Evolutionary conservation across 805 yeast genomes (phyloP).

Genomic region (Hanseniaspora nectarophila): DNA sequence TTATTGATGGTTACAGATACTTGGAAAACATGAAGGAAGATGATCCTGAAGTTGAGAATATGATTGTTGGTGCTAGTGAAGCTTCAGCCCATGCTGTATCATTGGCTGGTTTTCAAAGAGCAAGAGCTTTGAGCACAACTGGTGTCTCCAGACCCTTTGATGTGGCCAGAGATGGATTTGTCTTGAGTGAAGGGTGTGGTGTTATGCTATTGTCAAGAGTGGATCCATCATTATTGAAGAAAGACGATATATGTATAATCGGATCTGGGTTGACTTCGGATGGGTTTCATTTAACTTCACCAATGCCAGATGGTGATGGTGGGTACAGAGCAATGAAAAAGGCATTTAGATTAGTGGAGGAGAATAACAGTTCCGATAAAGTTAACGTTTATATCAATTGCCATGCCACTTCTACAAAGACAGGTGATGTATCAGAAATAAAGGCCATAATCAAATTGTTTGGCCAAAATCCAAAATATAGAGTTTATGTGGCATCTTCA

Average conservation of each 20-base stretch:
- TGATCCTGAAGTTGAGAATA: slow-evolving; percentile 67
- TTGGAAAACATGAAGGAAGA: slow-evolving; percentile 28
- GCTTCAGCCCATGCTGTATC: slow-evolving; percentile 77
- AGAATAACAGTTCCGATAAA: slow-evolving; percentile 25
- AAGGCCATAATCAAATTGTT: slow-evolving; percentile 54
- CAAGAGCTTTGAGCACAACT: slow-evolving; percentile 60
- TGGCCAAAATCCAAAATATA: slow-evolving; percentile 18
- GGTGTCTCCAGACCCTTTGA: slow-evolving; percentile 85
- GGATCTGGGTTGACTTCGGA: slow-evolving; percentile 93
- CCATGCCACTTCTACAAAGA: slow-evolving; percentile 85
- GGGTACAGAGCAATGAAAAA: slow-evolving; percentile 70
- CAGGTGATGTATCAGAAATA: slow-evolving; percentile 86
- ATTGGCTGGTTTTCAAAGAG: slow-evolving; percentile 81
- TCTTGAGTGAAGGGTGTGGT: slow-evolving; percentile 88
- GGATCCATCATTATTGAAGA: neutral
- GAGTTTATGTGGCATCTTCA: slow-evolving; percentile 57
- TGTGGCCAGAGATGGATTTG: slow-evolving; percentile 66
- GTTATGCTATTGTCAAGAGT: slow-evolving; percentile 60
- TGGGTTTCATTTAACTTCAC: slow-evolving; percentile 87
- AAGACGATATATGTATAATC: slow-evolving; percentile 44
- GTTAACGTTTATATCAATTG: slow-evolving; percentile 49
- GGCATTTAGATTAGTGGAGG: slow-evolving; percentile 39
- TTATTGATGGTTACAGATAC: slow-evolving; percentile 84
- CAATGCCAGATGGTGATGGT: slow-evolving; percentile 70
- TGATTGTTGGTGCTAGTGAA: slow-evolving; percentile 93